A percentile compares a stretch with the other conserved stretches of the same genome.
Evolutionary conservation across 441 rosid species (phyloP).

Genomic region (Kokia cookei): DNA sequence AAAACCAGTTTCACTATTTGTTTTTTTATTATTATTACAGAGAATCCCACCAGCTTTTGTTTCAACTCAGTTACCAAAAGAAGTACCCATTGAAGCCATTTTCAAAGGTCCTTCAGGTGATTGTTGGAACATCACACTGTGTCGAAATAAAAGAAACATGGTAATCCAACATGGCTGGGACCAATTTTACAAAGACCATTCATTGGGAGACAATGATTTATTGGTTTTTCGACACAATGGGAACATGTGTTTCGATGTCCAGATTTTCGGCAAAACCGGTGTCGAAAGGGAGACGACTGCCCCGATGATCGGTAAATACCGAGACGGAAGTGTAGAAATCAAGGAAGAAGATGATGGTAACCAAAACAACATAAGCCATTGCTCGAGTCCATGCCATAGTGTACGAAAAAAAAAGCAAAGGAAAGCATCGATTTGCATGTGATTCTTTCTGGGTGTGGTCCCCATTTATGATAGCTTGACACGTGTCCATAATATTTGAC

Average conservation of each 20-base stretch:
- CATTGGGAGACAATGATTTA: neutral
- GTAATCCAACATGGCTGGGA: conserved; percentile 12
- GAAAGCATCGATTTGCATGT: neutral
- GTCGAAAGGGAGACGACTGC: neutral
- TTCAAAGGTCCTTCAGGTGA: conserved; percentile 7
- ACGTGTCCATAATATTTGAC: conserved; percentile 8
- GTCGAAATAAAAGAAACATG: neutral
- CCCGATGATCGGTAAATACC: neutral
- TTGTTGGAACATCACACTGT: neutral
- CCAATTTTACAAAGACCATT: conserved; percentile 11
- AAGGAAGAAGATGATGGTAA: neutral
- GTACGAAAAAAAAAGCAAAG: neutral
- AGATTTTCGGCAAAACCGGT: neutral
- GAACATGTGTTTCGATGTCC: conserved; percentile 9
- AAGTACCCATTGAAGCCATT: neutral
- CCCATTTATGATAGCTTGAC: neutral
- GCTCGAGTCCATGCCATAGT: neutral
- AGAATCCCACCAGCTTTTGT: conserved; percentile 6
- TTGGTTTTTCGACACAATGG: conserved; percentile 11
- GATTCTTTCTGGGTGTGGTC: conserved; percentile 6
- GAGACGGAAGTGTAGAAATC: neutral
- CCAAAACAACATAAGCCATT: neutral
- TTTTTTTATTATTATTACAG: neutral
- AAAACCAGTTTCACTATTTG: too few relatives aligned
- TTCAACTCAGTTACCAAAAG: neutral